Evolutionary conservation across 2,329 filamentous ascomycete genomes (phyloP).

Genomic region (Penicillium sp.): DNA sequence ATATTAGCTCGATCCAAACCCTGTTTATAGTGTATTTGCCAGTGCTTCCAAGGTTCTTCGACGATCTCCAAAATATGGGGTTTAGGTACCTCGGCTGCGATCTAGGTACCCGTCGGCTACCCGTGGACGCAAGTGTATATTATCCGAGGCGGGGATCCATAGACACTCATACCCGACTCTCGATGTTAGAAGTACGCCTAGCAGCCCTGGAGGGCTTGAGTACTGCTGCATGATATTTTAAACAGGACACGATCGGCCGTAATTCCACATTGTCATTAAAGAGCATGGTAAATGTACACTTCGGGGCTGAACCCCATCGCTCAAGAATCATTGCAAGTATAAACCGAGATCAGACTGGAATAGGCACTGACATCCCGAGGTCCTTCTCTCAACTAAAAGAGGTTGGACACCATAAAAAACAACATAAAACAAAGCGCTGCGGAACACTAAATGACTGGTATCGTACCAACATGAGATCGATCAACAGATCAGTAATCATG

Average conservation of each 20-base stretch:
- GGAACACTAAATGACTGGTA: constrained; percentile 14
- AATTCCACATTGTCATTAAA: constrained; percentile 1
- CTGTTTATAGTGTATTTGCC: not conserved
- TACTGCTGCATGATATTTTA: not conserved
- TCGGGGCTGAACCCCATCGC: not conserved
- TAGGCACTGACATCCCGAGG: not conserved
- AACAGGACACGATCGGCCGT: not conserved
- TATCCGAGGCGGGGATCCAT: too few relatives aligned
- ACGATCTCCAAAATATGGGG: not conserved
- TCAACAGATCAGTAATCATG: constrained; percentile 13
- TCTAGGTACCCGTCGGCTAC: not conserved
- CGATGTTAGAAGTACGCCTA: too few relatives aligned
- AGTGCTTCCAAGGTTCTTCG: not conserved
- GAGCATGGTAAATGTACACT: not conserved
- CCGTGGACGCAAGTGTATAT: not conserved
- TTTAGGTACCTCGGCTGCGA: not conserved
- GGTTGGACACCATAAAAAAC: not conserved
- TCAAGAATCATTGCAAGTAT: not conserved
- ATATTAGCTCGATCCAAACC: constrained; percentile 25
- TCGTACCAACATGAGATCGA: constrained; percentile 18
- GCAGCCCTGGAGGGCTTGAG: too few relatives aligned
- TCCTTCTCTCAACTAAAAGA: not conserved
- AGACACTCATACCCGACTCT: too few relatives aligned
- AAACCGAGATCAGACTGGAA: not conserved
- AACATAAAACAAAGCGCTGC: constrained; percentile 7